A percentile compares a stretch with the other conserved stretches of the same genome.
phyloP scores from a whole-genome alignment of 805 yeast genomes.

The Barnettozyma populi region DNA sequence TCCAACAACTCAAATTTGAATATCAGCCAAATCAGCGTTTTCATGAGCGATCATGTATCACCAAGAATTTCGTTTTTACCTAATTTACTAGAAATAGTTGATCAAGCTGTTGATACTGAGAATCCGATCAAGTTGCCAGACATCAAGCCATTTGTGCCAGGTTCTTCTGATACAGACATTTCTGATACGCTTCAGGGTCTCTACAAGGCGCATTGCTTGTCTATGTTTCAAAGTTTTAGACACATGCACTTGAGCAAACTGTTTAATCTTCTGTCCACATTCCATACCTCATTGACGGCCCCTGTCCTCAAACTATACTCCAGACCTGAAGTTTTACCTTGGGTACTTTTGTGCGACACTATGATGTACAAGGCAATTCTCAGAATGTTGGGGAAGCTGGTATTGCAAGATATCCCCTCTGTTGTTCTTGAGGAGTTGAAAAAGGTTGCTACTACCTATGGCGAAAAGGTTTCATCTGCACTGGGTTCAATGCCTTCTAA shows the following conservation, averaged over 20 bases:
- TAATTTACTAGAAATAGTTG: conserved; percentile 16
- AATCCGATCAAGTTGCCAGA: conserved; percentile 34
- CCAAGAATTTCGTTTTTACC: conserved; percentile 21
- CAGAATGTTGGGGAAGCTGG: conserved; percentile 56
- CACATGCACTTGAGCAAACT: conserved; percentile 62
- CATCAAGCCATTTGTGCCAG: conserved; percentile 22
- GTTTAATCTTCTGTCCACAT: conserved; percentile 46
- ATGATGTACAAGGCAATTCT: conserved; percentile 51
- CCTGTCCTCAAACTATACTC: conserved; percentile 57
- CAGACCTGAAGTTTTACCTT: conserved; percentile 42
- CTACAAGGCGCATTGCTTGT: conserved; percentile 59
- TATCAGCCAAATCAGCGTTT: conserved; percentile 10
- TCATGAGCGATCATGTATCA: conserved; percentile 15
- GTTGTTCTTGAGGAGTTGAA: conserved; percentile 50
- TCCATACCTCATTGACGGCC: conserved; percentile 51
- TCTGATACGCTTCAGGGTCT: conserved; percentile 57
- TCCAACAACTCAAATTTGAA: conserved; percentile 7
- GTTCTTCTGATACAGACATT: conserved; percentile 26
- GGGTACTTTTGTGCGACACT: conserved; percentile 68
- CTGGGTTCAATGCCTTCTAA: conserved; percentile 43
- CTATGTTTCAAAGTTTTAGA: conserved; percentile 60
- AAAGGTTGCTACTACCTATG: conserved; percentile 43
- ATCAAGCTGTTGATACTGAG: conserved; percentile 13
- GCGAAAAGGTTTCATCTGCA: conserved; percentile 37
- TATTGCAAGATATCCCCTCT: conserved; percentile 51